Evolutionary conservation across 2,329 filamentous ascomycete genomes (phyloP).

Genomic region (Diaporthe amygdali): DNA sequence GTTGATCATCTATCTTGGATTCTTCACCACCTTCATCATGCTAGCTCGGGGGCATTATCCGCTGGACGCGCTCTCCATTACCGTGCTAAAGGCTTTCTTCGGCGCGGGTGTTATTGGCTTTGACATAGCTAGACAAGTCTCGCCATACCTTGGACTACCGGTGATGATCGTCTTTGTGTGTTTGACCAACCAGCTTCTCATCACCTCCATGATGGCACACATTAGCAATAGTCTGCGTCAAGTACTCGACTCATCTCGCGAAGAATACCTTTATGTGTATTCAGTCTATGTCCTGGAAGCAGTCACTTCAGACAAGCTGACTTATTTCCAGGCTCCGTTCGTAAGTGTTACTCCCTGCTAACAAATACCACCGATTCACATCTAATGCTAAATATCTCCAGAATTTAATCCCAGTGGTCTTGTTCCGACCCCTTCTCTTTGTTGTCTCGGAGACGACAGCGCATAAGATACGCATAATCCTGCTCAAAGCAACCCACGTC

Average conservation of each 20-base stretch:
- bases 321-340: constrained; percentile 20
- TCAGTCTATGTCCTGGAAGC: constrained; percentile 21
- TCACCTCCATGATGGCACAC: constrained; percentile 22
- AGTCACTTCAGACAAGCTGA: constrained; percentile 21
- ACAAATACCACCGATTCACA: neutral
- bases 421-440: constrained; percentile 10
- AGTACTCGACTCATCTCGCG: constrained; percentile 15
- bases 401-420: constrained; percentile 18
- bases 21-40: constrained; percentile 21
- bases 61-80: constrained; percentile 14
- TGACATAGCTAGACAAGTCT: constrained; percentile 13
- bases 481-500: constrained; percentile 15
- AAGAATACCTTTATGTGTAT: constrained; percentile 22
- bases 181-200: constrained; percentile 22
- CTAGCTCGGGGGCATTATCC: constrained; percentile 15
- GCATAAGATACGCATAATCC: constrained; percentile 6
- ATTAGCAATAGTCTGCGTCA: constrained; percentile 22
- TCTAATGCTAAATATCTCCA: neutral
- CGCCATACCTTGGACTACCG: constrained; percentile 18
- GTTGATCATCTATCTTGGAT: constrained; percentile 20
- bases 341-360: neutral
- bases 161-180: constrained; percentile 19
- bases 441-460: neutral
- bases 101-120: constrained; percentile 16
- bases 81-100: constrained; percentile 18